Conservation (phyloP, 441 rosid genomes). For the Gossypium schwendimanii region DNA sequence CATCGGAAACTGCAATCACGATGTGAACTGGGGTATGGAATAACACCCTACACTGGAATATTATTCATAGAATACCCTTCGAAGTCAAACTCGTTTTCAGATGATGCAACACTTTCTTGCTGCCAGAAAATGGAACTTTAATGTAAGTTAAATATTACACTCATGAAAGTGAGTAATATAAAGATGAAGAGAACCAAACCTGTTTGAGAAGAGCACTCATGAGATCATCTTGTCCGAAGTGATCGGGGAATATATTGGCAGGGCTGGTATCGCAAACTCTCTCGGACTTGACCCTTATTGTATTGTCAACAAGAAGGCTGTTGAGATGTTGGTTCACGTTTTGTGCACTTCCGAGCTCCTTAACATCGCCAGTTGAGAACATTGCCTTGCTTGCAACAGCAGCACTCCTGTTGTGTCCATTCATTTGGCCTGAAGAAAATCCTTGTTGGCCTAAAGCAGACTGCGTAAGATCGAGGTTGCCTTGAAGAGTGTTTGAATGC, state of each 20-base stretch:
- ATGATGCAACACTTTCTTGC: constrained; percentile 51
- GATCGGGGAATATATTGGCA: constrained; percentile 41
- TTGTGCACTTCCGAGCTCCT: constrained; percentile 27
- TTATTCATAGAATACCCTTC: constrained; percentile 71
- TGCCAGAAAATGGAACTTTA: constrained; percentile 27
- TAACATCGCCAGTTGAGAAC: constrained; percentile 27
- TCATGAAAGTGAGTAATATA: neutral
- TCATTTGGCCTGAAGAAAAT: constrained; percentile 48
- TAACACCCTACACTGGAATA: constrained; percentile 48
- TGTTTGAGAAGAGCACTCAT: constrained; percentile 79
- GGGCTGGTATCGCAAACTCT: constrained; percentile 36
- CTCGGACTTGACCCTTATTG: constrained; percentile 64
- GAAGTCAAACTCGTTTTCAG: constrained; percentile 68
- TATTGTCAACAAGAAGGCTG: constrained; percentile 33
- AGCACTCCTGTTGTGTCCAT: constrained; percentile 31
- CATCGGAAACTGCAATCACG: constrained; percentile 21
- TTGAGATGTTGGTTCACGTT: constrained; percentile 33
- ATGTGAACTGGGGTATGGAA: constrained; percentile 8
- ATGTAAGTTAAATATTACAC: neutral
- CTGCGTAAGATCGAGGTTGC: constrained; percentile 29
- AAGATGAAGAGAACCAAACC: constrained; percentile 31
- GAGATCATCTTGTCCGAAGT: constrained; percentile 73
- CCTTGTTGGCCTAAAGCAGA: constrained; percentile 45
- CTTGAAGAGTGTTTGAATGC: constrained; percentile 30
- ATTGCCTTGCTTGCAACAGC: constrained; percentile 28